Conservation (phyloP, 345 rosid species). For the Brassica carinata region DNA sequence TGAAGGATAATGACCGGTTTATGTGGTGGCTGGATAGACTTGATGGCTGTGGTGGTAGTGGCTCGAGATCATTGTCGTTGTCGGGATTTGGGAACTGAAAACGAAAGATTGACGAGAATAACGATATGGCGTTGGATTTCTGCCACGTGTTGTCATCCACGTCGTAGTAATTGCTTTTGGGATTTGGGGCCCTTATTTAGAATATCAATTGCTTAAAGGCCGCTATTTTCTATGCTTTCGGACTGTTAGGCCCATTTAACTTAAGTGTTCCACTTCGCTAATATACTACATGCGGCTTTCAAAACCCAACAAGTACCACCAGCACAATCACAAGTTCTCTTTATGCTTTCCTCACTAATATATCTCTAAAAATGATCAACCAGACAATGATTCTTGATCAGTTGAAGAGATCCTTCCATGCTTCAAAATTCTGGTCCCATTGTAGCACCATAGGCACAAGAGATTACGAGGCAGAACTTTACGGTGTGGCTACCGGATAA, state of each 20-base stretch:
- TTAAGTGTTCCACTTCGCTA: background rate
- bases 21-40: background rate
- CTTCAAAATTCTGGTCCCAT: background rate
- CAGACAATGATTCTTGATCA: background rate
- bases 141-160: background rate
- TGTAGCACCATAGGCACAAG: background rate
- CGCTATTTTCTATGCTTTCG: background rate
- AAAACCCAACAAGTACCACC: background rate
- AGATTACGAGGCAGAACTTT: background rate
- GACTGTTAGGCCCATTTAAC: background rate
- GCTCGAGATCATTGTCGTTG: background rate
- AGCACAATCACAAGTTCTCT: background rate
- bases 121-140: background rate
- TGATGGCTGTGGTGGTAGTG: background rate
- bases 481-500: background rate
- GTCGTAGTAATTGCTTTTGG: background rate
- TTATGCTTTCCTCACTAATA: background rate
- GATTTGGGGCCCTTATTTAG: background rate
- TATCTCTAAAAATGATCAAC: background rate
- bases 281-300: background rate
- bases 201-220: background rate
- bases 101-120: background rate
- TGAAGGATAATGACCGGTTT: background rate
- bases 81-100: background rate
- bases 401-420: background rate